phyloP scores from a whole-genome alignment of 1,284 basidiomycete species.

The Flammula alnicola region DNA sequence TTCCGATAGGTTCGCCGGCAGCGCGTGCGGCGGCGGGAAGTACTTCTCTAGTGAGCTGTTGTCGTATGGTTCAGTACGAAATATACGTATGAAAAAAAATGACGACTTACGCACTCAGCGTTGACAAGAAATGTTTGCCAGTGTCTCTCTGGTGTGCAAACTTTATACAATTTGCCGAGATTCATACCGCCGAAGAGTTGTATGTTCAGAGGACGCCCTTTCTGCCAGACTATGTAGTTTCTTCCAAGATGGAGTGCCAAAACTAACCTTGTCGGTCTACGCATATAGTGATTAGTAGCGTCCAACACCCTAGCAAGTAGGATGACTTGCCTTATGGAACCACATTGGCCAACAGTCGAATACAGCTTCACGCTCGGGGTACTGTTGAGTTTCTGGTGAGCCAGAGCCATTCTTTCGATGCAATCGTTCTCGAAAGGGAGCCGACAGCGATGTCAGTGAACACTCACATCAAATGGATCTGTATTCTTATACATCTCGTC shows the following conservation, averaged over 20 bases:
- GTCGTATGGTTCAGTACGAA: conserved; percentile 9
- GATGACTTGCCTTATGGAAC: conserved; percentile 65
- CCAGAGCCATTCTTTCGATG: neutral
- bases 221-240: conserved; percentile 37
- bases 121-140: conserved; percentile 68
- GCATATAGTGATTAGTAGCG: neutral
- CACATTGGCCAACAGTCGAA: conserved; percentile 77
- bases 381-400: conserved; percentile 43
- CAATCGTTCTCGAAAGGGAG: neutral
- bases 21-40: conserved; percentile 64
- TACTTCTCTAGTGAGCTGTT: conserved; percentile 60
- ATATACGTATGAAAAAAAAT: neutral
- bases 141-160: conserved; percentile 62
- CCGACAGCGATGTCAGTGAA: neutral
- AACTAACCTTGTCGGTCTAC: conserved; percentile 27
- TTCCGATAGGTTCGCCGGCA: conserved; percentile 53
- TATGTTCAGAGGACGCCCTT: conserved; percentile 71
- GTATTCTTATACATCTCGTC: conserved; percentile 58
- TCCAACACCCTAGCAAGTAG: neutral
- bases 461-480: conserved; percentile 65
- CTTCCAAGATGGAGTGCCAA: conserved; percentile 27
- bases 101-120: conserved; percentile 49
- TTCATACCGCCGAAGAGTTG: conserved; percentile 66
- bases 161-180: conserved; percentile 62
- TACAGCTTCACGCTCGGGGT: conserved; percentile 66